These are phyloP conservation scores for Cladosporium velox DNA, from an alignment of 2,329 filamentous ascomycete genomes.

Conservation along the genomic window DNA sequence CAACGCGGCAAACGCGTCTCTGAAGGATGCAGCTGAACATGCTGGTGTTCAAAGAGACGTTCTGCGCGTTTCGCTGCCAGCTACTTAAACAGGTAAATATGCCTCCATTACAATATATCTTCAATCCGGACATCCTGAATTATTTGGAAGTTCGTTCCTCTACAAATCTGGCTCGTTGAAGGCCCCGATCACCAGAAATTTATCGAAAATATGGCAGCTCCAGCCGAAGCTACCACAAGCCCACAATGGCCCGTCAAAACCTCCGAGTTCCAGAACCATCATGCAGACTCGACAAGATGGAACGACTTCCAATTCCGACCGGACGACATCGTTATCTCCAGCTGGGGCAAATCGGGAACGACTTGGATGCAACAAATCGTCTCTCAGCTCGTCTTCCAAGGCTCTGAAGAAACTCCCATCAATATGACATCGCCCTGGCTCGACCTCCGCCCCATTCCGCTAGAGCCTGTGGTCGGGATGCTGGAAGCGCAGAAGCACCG, in stretches of 20 bases:
- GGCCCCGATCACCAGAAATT: not conserved
- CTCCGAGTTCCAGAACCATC: not conserved
- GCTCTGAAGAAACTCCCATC: not conserved
- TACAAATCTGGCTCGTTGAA: not conserved
- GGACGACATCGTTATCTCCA: conserved; percentile 11
- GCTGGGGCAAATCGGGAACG: conserved; percentile 8
- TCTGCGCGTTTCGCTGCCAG: not conserved
- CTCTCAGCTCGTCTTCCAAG: conserved; percentile 10
- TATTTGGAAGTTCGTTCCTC: not conserved
- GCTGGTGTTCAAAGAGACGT: not conserved
- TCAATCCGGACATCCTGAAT: not conserved
- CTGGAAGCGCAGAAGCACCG: conserved; percentile 10
- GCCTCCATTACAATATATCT: not conserved
- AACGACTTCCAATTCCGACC: conserved; percentile 5
- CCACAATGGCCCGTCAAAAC: conserved; percentile 3
- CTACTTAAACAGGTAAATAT: not conserved
- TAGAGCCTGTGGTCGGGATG: not conserved
- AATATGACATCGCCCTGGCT: not conserved
- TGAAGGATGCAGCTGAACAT: not conserved
- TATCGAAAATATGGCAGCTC: not conserved
- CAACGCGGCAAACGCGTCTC: not conserved
- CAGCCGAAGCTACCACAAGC: not conserved
- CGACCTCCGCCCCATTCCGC: not conserved
- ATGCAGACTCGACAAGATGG: conserved; percentile 2
- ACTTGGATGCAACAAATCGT: conserved; percentile 14